Base-by-base conservation (phyloP, 1,284 basidiomycete genomes). In the Apiotrichum gamsii region DNA sequence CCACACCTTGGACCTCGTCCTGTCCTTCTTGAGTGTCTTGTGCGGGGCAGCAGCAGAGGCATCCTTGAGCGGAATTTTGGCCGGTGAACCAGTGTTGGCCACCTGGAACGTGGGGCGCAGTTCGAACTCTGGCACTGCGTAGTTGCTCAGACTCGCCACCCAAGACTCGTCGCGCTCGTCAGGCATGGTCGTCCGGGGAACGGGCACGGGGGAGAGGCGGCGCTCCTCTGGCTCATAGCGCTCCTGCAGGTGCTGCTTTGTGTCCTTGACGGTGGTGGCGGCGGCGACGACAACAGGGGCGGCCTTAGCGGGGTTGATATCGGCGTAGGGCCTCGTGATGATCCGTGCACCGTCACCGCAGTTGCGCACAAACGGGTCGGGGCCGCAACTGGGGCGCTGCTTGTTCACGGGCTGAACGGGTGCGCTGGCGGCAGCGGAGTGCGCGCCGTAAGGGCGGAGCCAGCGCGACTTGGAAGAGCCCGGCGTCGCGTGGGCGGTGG, bases 1-100 rank as follows among this genome's bases (percentile, higher is more conserved):
- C 67, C 67, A 69, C 8, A 69, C 60, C 36, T 48, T 58, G 11
- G 61, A 62, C 28, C 58, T 64, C 9, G 67, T 65, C 54, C 59
- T 66, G 24, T 66, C 64, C 43, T 51, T 57, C 43, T 56, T 60
- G 15, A 52, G 36, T 4, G 51, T 36, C 6, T 24, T 8, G 47
- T 35, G 23, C 42, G 29, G 32, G 29, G 38, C n/a, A 49, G 32
- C 25, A 34, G 32, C 18, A 44, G 9, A 37, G 25, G 19, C 33
- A 32, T 38, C 14, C 8, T 19, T 36, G 20, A 19, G 18, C 19
- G 13, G 3, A 15, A 31, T 28, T n/a, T n/a, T n/a, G n/a, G n/a
- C n/a, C n/a, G n/a, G n/a, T n/a, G n/a, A n/a, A n/a, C n/a, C n/a
- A n/a, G 20, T 21, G 15, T 21, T 11, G 20, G 11, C 10, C 13